Evolutionary conservation across 2,329 filamentous ascomycete genomes (phyloP), one percentile per base, ranked within the genome.

Genomic region (Colletotrichum liaoningense): DNA sequence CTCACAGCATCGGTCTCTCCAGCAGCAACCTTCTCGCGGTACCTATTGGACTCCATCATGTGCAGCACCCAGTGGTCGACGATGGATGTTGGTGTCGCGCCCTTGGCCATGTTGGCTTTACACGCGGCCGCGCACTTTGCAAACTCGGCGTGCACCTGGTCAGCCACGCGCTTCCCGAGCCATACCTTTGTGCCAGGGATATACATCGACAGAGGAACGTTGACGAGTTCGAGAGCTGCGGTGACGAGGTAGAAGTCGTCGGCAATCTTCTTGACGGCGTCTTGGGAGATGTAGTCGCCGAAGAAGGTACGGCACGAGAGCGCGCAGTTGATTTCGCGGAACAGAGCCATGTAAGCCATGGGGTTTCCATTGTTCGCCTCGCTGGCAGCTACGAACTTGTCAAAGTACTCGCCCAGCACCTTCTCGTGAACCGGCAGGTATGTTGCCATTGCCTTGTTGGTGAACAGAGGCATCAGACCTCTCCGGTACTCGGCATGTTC

Each of bases 181-280:
- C 93, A 95, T 4, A 89, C 89, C 84, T 94, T 94, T 67, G 92
- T 94, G 82, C 89, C 94, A 0, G 93, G 93, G 16, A 95, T 81
- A 77, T 95, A 94, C 79, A 95, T 90, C 0, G 84, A 86, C 0
- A 86, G 69, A 4, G 93, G 93, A 78, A 95, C 91, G 83, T 95
- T 95, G 84, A 95, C 93, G 26, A 95, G 88, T 81, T 95, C 93
- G 56, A 95, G 88, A 0, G 94, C 93, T 26, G 91, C 93, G 5
- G 93, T 95, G 77, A 93, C 93, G 73, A 91, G 86, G 81, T 94
- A 95, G 81, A 93, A 95, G 82, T 95, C 93, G 78, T 95, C 91
- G 22, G 93, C 92, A 71, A 95, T 93, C 81, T 88, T 92, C 85
- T 93, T 92, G 70, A 95, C 89, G 5, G 90, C 88, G 73, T 91